Conservation (phyloP, 164 flowering plant genomes). For the Nelumbo lutea region DNA sequence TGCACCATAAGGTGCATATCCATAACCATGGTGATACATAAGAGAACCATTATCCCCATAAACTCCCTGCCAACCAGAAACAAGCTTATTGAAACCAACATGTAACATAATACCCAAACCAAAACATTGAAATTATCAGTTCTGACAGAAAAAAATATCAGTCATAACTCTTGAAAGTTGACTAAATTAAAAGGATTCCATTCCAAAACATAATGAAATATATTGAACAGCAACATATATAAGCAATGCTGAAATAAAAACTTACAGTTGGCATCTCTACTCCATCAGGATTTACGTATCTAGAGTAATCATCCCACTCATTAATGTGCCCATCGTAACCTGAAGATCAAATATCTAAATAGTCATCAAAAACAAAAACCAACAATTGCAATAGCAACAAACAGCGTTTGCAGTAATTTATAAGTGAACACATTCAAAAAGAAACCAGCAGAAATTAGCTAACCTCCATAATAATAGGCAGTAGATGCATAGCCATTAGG, state of each 20-base stretch:
- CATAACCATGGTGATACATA: conserved; percentile 65
- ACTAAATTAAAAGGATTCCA: background rate
- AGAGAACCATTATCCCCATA: conserved; percentile 65
- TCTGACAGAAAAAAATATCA: background rate
- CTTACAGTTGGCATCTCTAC: conserved; percentile 66
- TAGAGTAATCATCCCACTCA: conserved; percentile 62
- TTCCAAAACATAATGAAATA: background rate
- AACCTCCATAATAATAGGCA: conserved; percentile 52
- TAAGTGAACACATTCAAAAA: background rate
- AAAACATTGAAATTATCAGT: background rate
- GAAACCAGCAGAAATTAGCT: background rate
- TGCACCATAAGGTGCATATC: conserved; percentile 66
- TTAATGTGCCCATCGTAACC: conserved; percentile 53
- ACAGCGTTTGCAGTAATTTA: too few relatives aligned
- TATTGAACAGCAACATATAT: background rate
- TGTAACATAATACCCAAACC: background rate
- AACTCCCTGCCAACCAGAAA: conserved; percentile 29
- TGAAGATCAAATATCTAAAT: conserved; percentile 13
- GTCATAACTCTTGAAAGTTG: background rate
- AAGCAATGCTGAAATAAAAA: background rate
- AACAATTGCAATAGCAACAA: background rate
- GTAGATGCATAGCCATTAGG: conserved; percentile 40
- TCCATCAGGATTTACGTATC: conserved; percentile 51
- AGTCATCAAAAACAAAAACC: background rate
- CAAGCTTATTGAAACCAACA: background rate